Base-by-base conservation (phyloP, 305 asterid species). In the Salvia sclarea region DNA sequence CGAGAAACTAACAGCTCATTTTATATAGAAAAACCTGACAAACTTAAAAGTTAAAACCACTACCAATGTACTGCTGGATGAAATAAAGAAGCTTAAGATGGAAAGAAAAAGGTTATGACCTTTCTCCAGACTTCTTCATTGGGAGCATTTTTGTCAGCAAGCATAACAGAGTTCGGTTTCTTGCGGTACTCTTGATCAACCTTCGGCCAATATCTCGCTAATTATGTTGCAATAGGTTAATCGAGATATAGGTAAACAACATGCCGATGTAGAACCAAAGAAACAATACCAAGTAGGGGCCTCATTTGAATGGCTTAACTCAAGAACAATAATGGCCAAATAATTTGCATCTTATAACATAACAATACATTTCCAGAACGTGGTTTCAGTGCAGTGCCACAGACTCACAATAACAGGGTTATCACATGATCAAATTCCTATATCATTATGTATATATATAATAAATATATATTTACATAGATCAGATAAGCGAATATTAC, bases 111-210 rank as follows among this genome's bases (percentile, higher is more conserved):
- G 38, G 4, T 48, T 49, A 74, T 77, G 68, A 94, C 99, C 94
- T 80, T 95, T 69, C 52, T 84, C 99, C 99, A 94, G 66, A 94
- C 99, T 70, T 89, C 95, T 80, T 87, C 96, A 78, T 91, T 91
- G 45, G 99, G 99, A 57, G 99, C 99, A 79, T 94, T 94, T 86
- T 94, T 94, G 84, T 94, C 99, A 28, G 99, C 99, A 70, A 94
- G 96, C 84, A 91, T 73, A 72, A 91, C 86, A 12, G 98, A 89
- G 77, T 82, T 87, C 25, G 97, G 96, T 68, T 89, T 94, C 80
- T 79, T 91, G 76, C 83, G 84, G 47, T 83, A 86, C 66, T 89
- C 95, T 64, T 89, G 93, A 75, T 90, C 90, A 79, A 94, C 77
- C 82, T 84, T 94, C 57, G 56, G 88, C 99, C 98, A 94, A 68